Percentiles rank a stretch among this genome's conserved stretches.
These are phyloP conservation scores for Kuraishia piskuri DNA, from an alignment of 805 yeast species.

Conservation along the genomic window DNA sequence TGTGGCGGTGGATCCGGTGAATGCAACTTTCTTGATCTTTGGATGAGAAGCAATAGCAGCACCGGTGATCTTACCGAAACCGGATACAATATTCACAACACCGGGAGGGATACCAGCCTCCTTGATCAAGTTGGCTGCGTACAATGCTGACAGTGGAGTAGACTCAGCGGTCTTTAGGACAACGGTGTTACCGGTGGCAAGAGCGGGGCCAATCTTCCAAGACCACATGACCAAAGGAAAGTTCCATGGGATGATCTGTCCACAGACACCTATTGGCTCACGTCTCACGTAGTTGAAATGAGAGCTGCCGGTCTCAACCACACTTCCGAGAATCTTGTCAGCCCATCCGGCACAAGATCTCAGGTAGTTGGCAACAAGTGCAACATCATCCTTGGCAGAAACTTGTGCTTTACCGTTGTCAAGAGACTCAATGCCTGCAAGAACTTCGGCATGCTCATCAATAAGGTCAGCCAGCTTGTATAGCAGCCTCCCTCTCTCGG, in stretches of 20 bases:
- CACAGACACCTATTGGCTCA: constrained; percentile 66
- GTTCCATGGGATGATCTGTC: constrained; percentile 68
- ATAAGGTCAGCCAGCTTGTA: constrained; percentile 42
- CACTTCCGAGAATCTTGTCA: constrained; percentile 59
- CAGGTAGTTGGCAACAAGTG: constrained; percentile 45
- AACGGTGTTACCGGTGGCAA: constrained; percentile 58
- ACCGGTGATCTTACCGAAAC: constrained; percentile 55
- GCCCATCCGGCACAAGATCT: constrained; percentile 71
- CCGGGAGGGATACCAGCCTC: constrained; percentile 61
- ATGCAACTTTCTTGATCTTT: constrained; percentile 52
- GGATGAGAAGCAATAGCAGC: constrained; percentile 49
- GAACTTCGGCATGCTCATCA: constrained; percentile 35
- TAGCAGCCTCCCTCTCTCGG: constrained; percentile 35
- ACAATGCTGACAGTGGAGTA: constrained; percentile 57
- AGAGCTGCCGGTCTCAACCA: constrained; percentile 48
- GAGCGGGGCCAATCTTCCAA: constrained; percentile 64
- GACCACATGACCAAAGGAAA: constrained; percentile 62
- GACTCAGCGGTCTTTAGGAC: constrained; percentile 58
- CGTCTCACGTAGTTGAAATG: constrained; percentile 55
- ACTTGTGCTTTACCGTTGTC: constrained; percentile 52
- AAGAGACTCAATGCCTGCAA: constrained; percentile 49
- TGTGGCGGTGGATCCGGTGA: constrained; percentile 60
- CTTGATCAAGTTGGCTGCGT: constrained; percentile 39
- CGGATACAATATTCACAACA: constrained; percentile 53
- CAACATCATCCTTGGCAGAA: constrained; percentile 49